Conservation (phyloP, 208 protist genomes). For the Novymonas esmeraldas region DNA sequence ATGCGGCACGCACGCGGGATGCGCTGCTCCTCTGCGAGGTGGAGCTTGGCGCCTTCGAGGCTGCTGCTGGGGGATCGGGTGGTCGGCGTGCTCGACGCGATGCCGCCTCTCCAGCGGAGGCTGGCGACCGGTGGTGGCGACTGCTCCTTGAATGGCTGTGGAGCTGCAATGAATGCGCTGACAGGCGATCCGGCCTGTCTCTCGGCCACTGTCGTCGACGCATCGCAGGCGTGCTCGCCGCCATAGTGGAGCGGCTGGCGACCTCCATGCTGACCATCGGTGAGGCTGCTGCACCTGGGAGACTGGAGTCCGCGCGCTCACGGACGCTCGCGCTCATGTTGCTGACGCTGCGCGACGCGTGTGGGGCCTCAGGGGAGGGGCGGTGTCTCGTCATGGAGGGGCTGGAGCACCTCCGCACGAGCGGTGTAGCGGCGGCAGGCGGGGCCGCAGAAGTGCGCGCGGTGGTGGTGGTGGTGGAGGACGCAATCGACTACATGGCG, state of each 20-base stretch:
- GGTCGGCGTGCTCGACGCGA: no score
- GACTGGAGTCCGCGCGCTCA: background rate
- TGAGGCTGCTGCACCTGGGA: background rate
- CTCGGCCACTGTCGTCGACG: background rate
- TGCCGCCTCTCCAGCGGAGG: no score
- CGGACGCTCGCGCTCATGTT: constrained; percentile 13
- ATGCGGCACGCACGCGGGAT: constrained; percentile 39
- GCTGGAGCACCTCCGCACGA: no score
- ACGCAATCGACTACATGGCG: background rate
- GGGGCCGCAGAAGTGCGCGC: no score
- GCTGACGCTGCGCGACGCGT: constrained; percentile 1
- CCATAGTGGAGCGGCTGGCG: background rate
- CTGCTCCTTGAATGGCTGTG: constrained; percentile 7
- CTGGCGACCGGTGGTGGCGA: background rate
- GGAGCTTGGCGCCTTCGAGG: no score
- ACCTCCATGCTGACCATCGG: background rate
- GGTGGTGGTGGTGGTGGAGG: background rate
- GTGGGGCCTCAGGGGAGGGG: background rate
- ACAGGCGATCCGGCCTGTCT: background rate
- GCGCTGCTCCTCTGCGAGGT: constrained; percentile 35
- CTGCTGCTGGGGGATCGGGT: no score
- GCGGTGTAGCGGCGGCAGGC: no score
- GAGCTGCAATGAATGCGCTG: constrained; percentile 13
- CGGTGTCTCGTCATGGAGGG: background rate
- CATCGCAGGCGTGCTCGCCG: background rate